Percentiles rank a stretch among this genome's conserved stretches.
phyloP scores from a whole-genome alignment of 306 rosid genomes.

The Quercus rubra region DNA sequence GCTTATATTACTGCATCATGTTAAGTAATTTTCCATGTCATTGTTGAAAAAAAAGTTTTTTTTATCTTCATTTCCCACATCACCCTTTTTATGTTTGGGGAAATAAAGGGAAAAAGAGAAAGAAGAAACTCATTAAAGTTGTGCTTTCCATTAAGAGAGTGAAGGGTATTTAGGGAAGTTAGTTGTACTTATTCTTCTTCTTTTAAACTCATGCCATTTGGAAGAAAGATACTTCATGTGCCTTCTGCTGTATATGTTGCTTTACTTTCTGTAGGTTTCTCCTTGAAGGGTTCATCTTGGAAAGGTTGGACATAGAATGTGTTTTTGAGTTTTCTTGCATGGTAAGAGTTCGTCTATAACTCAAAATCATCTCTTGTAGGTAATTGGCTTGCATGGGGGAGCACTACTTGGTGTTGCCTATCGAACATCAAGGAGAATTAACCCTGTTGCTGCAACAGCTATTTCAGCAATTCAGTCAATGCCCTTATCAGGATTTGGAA shows the following conservation, averaged over 20 bases:
- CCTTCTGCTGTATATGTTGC: constrained; percentile 6
- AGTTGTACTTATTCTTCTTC: background rate
- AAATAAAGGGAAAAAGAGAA: background rate
- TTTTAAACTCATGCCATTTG: background rate
- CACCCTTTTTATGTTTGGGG: background rate
- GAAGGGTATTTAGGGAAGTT: background rate
- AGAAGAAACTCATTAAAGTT: background rate
- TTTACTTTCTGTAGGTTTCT: constrained; percentile 17
- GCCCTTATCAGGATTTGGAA: constrained; percentile 96
- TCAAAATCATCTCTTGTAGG: constrained; percentile 43
- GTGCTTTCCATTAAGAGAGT: background rate
- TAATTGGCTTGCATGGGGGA: constrained; percentile 97
- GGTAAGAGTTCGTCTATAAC: constrained; percentile 21
- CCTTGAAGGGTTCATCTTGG: constrained; percentile 12
- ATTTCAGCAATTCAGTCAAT: constrained; percentile 94
- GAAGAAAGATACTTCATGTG: background rate
- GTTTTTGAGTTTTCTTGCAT: background rate
- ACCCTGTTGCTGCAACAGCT: constrained; percentile 93
- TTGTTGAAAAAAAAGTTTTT: background rate
- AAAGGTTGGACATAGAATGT: constrained; percentile 2
- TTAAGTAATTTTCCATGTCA: background rate
- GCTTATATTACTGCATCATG: background rate
- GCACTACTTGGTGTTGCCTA: constrained; percentile 97
- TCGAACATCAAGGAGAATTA: constrained; percentile 90
- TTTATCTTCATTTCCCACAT: background rate